Conservation (phyloP, 257 asterid genomes). For the Scutellaria baicalensis region DNA sequence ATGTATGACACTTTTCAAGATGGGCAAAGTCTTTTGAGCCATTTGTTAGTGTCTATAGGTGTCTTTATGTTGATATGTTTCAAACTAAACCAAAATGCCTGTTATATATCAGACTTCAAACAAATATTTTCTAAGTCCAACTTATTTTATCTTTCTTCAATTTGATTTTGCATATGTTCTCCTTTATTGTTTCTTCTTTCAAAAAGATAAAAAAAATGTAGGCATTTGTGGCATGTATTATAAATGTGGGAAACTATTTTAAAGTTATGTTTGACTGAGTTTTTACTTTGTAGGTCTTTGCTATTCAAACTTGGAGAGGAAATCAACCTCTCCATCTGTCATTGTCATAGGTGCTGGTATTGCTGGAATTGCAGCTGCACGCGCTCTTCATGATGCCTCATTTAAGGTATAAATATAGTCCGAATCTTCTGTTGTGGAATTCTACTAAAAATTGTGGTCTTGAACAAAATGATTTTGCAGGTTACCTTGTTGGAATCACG, state of each 20-base stretch:
- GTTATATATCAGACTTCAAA: background rate
- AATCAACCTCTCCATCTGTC: conserved; percentile 62
- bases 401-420: conserved; percentile 47
- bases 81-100: background rate
- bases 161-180: too few relatives aligned
- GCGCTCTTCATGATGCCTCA: conserved; percentile 84
- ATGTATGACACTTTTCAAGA: background rate
- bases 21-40: background rate
- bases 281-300: conserved; percentile 32
- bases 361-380: conserved; percentile 90
- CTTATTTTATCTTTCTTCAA: background rate
- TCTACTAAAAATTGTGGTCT: background rate
- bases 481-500: conserved; percentile 89
- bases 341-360: conserved; percentile 92
- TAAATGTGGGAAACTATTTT: background rate
- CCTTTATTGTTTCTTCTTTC: too few relatives aligned
- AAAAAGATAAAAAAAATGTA: too few relatives aligned
- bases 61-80: background rate
- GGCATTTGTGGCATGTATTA: background rate
- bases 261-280: background rate
- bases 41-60: background rate
- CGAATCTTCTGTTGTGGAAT: background rate
- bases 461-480: conserved; percentile 31
- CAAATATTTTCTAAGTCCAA: background rate
- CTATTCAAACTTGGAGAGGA: conserved; percentile 46